Base-by-base conservation (phyloP, 768 basidiomycete species). In the Lepiota brunneoincarnata region DNA sequence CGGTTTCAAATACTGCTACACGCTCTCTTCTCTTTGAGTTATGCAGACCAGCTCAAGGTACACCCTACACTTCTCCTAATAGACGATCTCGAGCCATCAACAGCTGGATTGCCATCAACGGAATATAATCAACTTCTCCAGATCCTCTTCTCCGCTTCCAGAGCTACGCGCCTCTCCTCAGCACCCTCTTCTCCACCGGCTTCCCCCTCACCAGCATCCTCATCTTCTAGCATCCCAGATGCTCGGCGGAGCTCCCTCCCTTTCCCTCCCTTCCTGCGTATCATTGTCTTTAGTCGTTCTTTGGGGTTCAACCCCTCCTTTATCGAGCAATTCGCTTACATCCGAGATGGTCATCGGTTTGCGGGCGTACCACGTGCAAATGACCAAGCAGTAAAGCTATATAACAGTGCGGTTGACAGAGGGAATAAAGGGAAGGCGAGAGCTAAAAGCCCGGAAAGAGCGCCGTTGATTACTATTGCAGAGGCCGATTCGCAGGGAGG, bases 261-360 rank as follows among this genome's bases (percentile, higher is more conserved):
- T 7, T 43, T 44, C 21, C 51, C 51, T 15, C 34, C 51, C 6
- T 51, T 51, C 40, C 51, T 51, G 24, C 51, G 51, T n/a, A 51
- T 44, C 31, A n/a, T 51, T 15, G 41, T 51, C 17, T 31, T 51
- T 5, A 51, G 41, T n/a, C 51, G 51, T 20, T 51, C 51, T 41
- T 18, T 51, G 17, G 51, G 42, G 10, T 21, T 6, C 31, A 42
- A 42, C 12, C 51, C 51, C 35, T 9, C 40, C 11, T 11, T 44
- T 11, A 51, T 51, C 35, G 51, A 51, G 24, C 26, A 51, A 21
- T 42, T 51, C 34, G 51, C 51, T 11, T 17, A 23, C 28, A 51
- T 51, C 12, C 51, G 51, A 21, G 51, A 51, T 43, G 17, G 18
- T 21, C 51, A 43, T 17, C 38, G 31, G 12, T 26, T 51, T 15